phyloP scores from a whole-genome alignment of 208 protist genomes.

The Trypanosoma lewisi region DNA sequence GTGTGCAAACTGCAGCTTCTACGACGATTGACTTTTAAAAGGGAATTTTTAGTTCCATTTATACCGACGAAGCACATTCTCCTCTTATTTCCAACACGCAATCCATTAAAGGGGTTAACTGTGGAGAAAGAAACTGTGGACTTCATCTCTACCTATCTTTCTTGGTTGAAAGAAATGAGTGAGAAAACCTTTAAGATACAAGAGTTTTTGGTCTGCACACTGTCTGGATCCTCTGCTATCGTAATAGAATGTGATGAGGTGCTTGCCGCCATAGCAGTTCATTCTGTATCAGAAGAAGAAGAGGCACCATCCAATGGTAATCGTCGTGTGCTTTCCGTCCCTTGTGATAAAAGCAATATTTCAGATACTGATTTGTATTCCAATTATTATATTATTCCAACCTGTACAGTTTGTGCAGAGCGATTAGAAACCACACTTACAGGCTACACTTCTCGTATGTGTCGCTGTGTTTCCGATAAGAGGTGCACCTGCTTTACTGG shows the following conservation, averaged over 20 bases:
- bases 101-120: slow-evolving; percentile 38
- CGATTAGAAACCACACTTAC: slow-evolving; percentile 71
- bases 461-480: slow-evolving; percentile 31
- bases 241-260: slow-evolving; percentile 47
- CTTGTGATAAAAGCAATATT: slow-evolving; percentile 19
- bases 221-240: slow-evolving; percentile 46
- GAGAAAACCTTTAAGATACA: slow-evolving; percentile 28
- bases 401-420: slow-evolving; percentile 74
- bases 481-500: slow-evolving; percentile 41
- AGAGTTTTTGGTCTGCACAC: slow-evolving; percentile 54
- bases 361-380: slow-evolving; percentile 1
- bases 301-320: slow-evolving; percentile 13
- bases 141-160: slow-evolving; percentile 15
- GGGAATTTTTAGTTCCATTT: slow-evolving; percentile 71
- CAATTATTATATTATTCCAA: slow-evolving; percentile 75
- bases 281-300: slow-evolving; percentile 38
- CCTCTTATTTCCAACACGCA: slow-evolving; percentile 55
- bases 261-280: slow-evolving; percentile 43
- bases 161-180: slow-evolving; percentile 11
- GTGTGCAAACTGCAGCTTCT: slow-evolving; percentile 55
- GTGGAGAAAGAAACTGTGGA: slow-evolving; percentile 27
- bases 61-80: slow-evolving; percentile 64
- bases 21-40: slow-evolving; percentile 61
- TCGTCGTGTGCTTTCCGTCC: slow-evolving; percentile 25
- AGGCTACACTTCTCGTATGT: slow-evolving; percentile 41